Evolutionary conservation across 1,284 basidiomycete genomes (phyloP), one percentile per base, ranked within the genome.

Genomic region (Pseudozyma pruni): DNA sequence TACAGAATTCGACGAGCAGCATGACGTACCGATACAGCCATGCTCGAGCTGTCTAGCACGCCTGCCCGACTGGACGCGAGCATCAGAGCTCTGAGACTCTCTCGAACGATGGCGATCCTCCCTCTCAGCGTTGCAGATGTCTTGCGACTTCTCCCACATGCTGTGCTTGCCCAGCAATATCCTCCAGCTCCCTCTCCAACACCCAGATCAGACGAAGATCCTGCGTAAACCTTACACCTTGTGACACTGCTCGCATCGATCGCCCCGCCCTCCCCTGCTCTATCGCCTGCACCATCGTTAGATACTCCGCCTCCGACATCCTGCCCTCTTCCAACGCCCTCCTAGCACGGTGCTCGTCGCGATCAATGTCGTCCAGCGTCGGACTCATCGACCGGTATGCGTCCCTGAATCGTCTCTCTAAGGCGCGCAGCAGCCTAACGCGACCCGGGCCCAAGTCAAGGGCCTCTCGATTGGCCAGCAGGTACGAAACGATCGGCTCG

Each of bases 131-230:
- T n/a, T 20, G 34, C 14, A 48, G 46, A 40, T 23, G 46, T 10
- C 9, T 29, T 17, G 33, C 25, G 11, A 2, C 42, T 22, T 17
- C 10, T 8, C 25, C 19, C 14, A 27, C 20, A 16, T 22, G 25
- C 40, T 35, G 17, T 11, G 44, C 3, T 11, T 17, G 16, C 14
- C 20, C 20, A 19, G 17, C 14, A 9, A 44, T 38, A 8, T 22
- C 41, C 19, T n/a, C 33, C 14, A 52, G 14, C 41, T 52, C 50
- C 34, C 11, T 14, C 33, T 52, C 50, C 27, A 52, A 16, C 6
- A 8, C 13, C 16, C 37, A 43, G 40, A 52, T 31, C 20, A 52
- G 13, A 8, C 27, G 29, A 8, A 47, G 19, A 16, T 48, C 46
- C 25, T 49, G 6, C n/a, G 14, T 11, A 1, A 47, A 16, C 2